Base-by-base conservation (phyloP, 169 alveolate genomes). In the Eimeria praecox region DNA sequence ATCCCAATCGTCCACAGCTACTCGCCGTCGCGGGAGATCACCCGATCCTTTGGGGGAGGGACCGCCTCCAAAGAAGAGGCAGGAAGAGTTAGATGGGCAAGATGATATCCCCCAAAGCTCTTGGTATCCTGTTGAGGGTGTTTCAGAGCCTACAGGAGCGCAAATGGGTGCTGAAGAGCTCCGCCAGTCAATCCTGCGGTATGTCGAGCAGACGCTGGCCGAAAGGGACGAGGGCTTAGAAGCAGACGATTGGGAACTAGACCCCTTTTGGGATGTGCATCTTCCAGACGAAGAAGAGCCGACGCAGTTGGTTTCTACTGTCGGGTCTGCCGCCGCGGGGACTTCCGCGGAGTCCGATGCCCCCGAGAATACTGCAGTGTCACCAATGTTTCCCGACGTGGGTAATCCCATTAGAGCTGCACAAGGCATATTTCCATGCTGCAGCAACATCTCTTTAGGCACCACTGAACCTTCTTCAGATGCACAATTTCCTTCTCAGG, bases 181-280 rank as follows among this genome's bases (percentile, higher is more conserved):
- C 30, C 82, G 49, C 49, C 52, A 71, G 12, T 71, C 82, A 71
- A 35, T 71, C 46, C 46, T 71, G 82, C 27, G 2, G 49, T 71
- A 71, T 71, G 82, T 71, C 8, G 82, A 71, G 82, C 82, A 35
- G 49, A 71, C 49, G 30, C 5, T 71, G 82, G 82, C 49, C n/a
- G 82, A 71, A 33, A 35, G 35, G 52, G 30, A 35, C 16, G 38
- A 10, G 8, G 82, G 82, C 6, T 6, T 35, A 71, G 52, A 66
- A 30, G 46, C 2, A 33, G 78, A 66, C 3, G 46, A 66, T 2
- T 66, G 78, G 78, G 27, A 30, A 22, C 78, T 8, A 66, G 46
- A 33, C 27, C 78, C 78, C 78, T 66, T 14, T 33, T 1, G 1
- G 44, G 78, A 66, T 9, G 2, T 33, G 78, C 78, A 66, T 18